Evolutionary conservation across 441 rosid genomes (phyloP), one percentile per base, ranked within the genome.

Genomic region (Eutrema salsugineum): DNA sequence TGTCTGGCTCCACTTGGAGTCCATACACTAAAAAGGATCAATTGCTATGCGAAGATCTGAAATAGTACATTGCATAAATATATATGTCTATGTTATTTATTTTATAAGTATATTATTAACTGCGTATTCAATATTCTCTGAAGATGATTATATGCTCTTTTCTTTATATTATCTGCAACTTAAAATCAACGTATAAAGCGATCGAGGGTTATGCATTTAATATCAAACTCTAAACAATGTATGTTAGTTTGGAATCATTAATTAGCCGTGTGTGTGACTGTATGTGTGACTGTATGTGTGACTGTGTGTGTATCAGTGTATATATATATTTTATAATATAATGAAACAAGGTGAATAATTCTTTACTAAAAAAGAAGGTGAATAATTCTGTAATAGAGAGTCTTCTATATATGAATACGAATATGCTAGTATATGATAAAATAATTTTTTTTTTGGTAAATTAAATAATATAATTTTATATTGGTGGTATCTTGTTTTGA

Each of bases 1-100:
- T 68, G 70, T 68, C 64, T 68, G 27, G 70, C 65, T 68, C 78
- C 78, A 75, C 78, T 68, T 43, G 42, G 63, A 67, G 36, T 46
- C 64, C 64, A 62, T 28, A 24, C 70, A 44, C 69, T 43, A 35
- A 42, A 67, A 67, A 68, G 27, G 16, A 51, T 66, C 73, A 67
- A 51, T 51, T 67, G 53, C 55, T 58, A 73, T 22, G 46, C 22
- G 61, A 66, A 49, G 62, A 66, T 73, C 28, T 66, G 32, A 66
- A 66, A 55, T 64, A 55, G 61, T 73, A 73, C 66, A 58, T 58
- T 59, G 36, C 49, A 49, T 19, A 3, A 2, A 19, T 5, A 43
- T 3, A 57, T 19, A 19, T 35, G 19, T 17, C 30, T 30, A 5
- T 5, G 33, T 30, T 30, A 28, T 28, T 28, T 28, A 5, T 15